Evolutionary conservation across 805 yeast species (phyloP), one percentile per base, ranked within the genome.

Genomic region (Pichia nakasei): DNA sequence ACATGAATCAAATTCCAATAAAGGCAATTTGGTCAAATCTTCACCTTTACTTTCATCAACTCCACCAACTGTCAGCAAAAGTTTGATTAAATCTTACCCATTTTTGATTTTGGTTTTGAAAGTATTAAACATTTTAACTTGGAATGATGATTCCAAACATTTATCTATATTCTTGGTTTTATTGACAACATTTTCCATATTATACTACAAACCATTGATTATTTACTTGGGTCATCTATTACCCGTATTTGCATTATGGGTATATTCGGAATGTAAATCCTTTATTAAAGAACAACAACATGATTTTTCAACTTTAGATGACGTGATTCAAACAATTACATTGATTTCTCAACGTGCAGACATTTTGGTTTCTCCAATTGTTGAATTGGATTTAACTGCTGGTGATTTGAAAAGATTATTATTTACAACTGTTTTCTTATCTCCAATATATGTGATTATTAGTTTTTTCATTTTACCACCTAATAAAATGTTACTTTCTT

Each of bases 61-160:
- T 0, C 97, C 97, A 3, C 93, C 96, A 2, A 77, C 88, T 1
- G 86, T 91, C 13, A 81, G 95, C 26, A 84, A 85, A 53, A 85
- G 93, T 3, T 70, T 91, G 41, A 76, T 88, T 34, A 73, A 78
- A 48, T 78, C 95, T 9, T 89, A 91, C 59, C 97, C 97, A 2
- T 86, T 86, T 58, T 68, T 91, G 36, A 70, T 85, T 34, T 75
- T 84, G 1, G 76, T 80, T 9, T 87, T 89, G 60, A 78, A 80
- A 51, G 49, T 76, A 2, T 68, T 88, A 44, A 80, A 85, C 36
- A 70, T 88, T 34, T 61, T 85, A 32, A 89, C 97, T 0, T 91
- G 98, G 98, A 85, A 97, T 3, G 80, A 80, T 49, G 89, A 84
- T 32, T 93, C 86, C 59, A 69, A 81, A 44, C 78, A 87, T 54